Base-by-base conservation (phyloP, 805 yeast species). In the Candida coleopterorum region DNA sequence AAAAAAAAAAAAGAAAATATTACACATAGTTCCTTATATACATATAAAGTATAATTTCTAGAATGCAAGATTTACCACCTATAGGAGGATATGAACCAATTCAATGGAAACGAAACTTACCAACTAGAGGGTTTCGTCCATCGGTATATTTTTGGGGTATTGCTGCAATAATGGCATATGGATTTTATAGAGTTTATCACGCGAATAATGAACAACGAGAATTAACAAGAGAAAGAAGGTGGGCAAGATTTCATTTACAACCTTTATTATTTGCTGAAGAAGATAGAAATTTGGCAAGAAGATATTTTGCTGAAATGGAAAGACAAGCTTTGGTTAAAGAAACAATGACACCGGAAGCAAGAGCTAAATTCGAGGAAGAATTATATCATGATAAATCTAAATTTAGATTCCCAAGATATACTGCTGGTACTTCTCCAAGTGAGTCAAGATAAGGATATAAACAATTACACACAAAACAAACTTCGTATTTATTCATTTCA, bases 101-200 rank as follows among this genome's bases (percentile, higher is more conserved):
- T 42, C 95, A 85, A 65, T 86, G 95, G 95, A 82, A 81, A 64
- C 76, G 95, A 57, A 81, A 85, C 59, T 63, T 86, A 33, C 95
- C 95, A 17, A 66, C 90, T 2, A 71, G 95, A 48, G 95, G 95
- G 2, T 85, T 85, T 65, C 69, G 90, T 40, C 93, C 94, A 11
- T 64, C 77, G 29, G 68, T 84, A 29, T 85, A 81, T 66, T 70
- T 85, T 42, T 76, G 75, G 54, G 75, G 81, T 25, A 57, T 85
- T 41, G 66, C 77, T 27, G 84, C 77, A 8, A 52, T 81, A 55
- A 74, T 85, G 56, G 70, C 77, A 3, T 82, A 78, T 53, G 94
- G 95, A 9, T 82, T 81, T 66, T 82, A 81, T 60, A 67, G 72
- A 47, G 68, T 77, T 40, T 71, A 73, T 49, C 65, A 72, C 42